Base-by-base conservation (phyloP, 106 monocot species). In the Platanthera guangdongensis region DNA sequence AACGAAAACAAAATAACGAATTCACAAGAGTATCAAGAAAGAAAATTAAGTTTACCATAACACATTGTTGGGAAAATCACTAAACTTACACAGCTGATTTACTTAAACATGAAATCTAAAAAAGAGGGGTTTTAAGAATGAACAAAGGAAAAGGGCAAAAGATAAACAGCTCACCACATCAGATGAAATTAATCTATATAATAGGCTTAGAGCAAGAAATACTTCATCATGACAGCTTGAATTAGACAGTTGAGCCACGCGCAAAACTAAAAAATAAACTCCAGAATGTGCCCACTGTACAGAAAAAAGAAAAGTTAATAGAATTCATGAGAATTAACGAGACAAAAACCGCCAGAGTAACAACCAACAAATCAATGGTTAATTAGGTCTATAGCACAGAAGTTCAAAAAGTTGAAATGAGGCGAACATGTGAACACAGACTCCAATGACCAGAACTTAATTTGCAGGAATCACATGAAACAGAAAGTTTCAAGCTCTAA, bases 211-310 rank as follows among this genome's bases (percentile, higher is more conserved):
- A 54, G 76, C 85, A 78, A 57, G 53, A 63, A 50, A 80, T 5
- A 83, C 57, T 60, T 99, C 94, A 19, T 84, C 85, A 78, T 71
- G 81, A 75, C 77, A 83, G 71, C 68, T 78, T 39, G 77, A 83
- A 78, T 84, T 73, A 47, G 83, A 79, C 3, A 79, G 80, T 74
- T 91, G 89, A 28, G 83, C 86, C 76, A 92, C 30, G 45, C 70
- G 83, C 70, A 99, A 75, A 11, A 94, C 78, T 72, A 99, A 72
- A 76, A 94, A 60, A 57, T 84, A 47, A 52, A 99, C 50, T 73
- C 94, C 94, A 13, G 97, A 94, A 49, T 86, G 81, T 53, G 78
- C 54, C 80, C 79, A 85, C 97, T 99, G 84, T 51, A 77, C 30
- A 78, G 60, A 70, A 19, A 78, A 8, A 72, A 30, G 10, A 52